Conservation (phyloP, 2,329 filamentous ascomycete species). For the Hyphodiscus sp. region DNA sequence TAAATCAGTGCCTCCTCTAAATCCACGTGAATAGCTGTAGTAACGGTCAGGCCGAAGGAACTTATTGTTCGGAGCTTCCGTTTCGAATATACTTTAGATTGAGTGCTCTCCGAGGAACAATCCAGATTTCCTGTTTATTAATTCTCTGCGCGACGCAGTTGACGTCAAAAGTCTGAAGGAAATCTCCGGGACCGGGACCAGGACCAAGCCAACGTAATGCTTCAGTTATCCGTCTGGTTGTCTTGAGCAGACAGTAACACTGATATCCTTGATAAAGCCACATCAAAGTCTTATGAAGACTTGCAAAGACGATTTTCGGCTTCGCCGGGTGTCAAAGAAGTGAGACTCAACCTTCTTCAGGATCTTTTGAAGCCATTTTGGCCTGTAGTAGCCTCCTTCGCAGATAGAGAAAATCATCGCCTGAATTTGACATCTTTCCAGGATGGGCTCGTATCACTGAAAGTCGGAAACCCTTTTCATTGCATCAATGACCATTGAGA, state of each 20-base stretch:
- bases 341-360: neutral
- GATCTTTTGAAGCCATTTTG: neutral
- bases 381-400: neutral
- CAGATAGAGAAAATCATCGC: neutral
- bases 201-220: neutral
- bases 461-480: neutral
- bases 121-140: neutral
- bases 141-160: neutral
- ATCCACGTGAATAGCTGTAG: neutral
- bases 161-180: neutral
- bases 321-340: neutral
- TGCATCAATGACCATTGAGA: slow-evolving; percentile 7
- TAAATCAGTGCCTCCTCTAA: neutral
- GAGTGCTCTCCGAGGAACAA: neutral
- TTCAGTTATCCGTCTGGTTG: too few relatives aligned
- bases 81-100: neutral
- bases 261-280: neutral
- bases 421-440: neutral
- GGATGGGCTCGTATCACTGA: neutral
- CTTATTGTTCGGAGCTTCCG: neutral
- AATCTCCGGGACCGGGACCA: neutral
- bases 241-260: neutral
- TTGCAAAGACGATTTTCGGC: neutral
- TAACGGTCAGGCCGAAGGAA: neutral
- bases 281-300: neutral